Evolutionary conservation across 2,329 filamentous ascomycete genomes (phyloP).

Genomic region (Truncatella angustata): DNA sequence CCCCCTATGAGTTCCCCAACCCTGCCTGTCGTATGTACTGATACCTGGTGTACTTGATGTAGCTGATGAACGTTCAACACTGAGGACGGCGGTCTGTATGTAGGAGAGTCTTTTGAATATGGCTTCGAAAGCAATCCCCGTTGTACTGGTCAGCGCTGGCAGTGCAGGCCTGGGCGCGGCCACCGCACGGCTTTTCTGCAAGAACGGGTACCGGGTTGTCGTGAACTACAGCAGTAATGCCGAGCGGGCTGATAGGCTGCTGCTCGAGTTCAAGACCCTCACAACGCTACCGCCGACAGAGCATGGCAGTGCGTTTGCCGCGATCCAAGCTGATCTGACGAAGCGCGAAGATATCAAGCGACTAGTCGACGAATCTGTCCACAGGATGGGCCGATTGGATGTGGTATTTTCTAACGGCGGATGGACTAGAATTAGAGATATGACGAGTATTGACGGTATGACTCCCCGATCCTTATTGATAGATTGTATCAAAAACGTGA

Average conservation of each 20-base stretch:
- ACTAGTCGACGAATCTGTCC: constrained; percentile 58
- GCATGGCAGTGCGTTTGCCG: constrained; percentile 44
- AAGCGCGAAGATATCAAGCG: constrained; percentile 55
- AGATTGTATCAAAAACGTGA: not conserved
- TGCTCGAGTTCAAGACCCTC: constrained; percentile 50
- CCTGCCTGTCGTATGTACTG: not conserved
- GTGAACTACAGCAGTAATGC: constrained; percentile 70
- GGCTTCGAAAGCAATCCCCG: constrained; percentile 22
- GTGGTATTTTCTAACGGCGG: constrained; percentile 74
- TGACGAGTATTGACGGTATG: constrained; percentile 10
- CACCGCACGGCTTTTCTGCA: constrained; percentile 64
- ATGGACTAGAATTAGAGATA: constrained; percentile 43
- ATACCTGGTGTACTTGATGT: no score
- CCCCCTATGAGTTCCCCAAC: not conserved
- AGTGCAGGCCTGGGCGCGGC: constrained; percentile 69
- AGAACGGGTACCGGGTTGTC: constrained; percentile 65
- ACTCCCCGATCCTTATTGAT: not conserved
- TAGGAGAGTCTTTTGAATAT: constrained; percentile 12
- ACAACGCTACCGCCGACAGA: constrained; percentile 32
- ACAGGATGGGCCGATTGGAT: constrained; percentile 68
- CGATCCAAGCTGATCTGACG: constrained; percentile 67
- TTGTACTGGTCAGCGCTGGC: constrained; percentile 49
- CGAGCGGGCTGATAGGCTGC: constrained; percentile 57
- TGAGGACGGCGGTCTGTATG: not conserved
- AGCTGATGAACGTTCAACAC: no score